A percentile compares a stretch with the other conserved stretches of the same genome.
Evolutionary conservation across 345 rosid genomes (phyloP).

Genomic region (Anastatica hierochuntica): DNA sequence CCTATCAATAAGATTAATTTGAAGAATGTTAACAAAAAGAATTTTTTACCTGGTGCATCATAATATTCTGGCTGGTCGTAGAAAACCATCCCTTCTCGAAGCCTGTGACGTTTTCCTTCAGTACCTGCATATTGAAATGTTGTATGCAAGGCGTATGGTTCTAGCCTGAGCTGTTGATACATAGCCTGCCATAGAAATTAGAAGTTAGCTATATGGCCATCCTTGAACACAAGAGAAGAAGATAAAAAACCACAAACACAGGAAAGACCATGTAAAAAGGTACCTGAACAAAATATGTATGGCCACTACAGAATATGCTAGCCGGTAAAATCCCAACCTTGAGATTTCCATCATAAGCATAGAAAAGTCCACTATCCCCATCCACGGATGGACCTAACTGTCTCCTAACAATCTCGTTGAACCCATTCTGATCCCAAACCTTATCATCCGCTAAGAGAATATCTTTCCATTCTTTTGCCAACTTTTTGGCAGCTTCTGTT

Average conservation of each 20-base stretch:
- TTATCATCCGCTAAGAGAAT: conserved; percentile 78
- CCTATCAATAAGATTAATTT: not conserved
- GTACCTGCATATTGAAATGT: conserved; percentile 97
- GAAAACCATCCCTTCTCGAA: conserved; percentile 84
- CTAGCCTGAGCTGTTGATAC: conserved; percentile 78
- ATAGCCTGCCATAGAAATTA: conserved; percentile 48
- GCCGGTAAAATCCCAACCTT: conserved; percentile 92
- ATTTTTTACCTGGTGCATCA: conserved; percentile 58
- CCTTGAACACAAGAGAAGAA: not conserved
- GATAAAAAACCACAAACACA: not conserved
- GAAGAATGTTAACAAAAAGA: not conserved
- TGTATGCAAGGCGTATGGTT: conserved; percentile 93
- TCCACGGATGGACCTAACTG: conserved; percentile 89
- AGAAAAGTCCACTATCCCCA: conserved; percentile 65
- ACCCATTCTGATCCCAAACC: conserved; percentile 99
- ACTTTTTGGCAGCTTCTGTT: conserved; percentile 62
- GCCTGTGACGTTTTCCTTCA: conserved; percentile 92
- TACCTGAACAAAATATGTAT: conserved; percentile 95
- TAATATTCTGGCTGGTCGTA: conserved; percentile 88
- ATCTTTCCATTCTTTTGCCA: conserved; percentile 94
- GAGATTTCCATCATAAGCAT: conserved; percentile 88
- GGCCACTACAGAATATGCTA: conserved; percentile 95
- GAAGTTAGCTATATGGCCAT: not conserved
- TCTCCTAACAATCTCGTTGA: conserved; percentile 68
- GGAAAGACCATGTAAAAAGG: not conserved